Conservation (phyloP, 2,329 filamentous ascomycete genomes). For the Verticillium nonalfalfae region DNA sequence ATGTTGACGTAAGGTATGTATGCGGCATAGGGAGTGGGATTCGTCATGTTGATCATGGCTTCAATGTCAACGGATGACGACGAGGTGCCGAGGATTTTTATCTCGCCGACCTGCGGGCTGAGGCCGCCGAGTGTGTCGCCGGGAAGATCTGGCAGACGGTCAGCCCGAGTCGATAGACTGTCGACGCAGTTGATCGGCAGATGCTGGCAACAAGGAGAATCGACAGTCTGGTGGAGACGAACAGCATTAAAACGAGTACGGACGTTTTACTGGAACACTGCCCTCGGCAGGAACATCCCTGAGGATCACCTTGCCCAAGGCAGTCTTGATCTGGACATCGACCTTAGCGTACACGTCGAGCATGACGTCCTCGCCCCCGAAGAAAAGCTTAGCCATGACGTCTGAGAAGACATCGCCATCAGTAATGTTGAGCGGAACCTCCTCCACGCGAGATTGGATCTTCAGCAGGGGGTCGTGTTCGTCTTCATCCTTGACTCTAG, state of each 20-base stretch:
- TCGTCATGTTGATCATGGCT: constrained; percentile 75
- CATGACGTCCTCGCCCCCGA: constrained; percentile 62
- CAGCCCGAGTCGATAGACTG: constrained; percentile 17
- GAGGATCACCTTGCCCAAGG: constrained; percentile 73
- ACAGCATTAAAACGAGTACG: constrained; percentile 54
- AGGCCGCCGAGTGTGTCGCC: constrained; percentile 41
- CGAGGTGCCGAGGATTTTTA: constrained; percentile 69
- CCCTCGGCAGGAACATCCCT: constrained; percentile 83
- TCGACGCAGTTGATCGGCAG: not conserved
- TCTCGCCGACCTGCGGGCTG: constrained; percentile 60
- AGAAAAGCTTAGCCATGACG: constrained; percentile 74
- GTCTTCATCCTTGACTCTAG: constrained; percentile 51
- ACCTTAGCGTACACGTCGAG: constrained; percentile 74
- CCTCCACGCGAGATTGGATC: constrained; percentile 68
- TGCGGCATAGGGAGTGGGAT: constrained; percentile 83
- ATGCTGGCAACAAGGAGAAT: not conserved
- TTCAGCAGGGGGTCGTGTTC: constrained; percentile 57
- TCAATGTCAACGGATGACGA: constrained; percentile 63
- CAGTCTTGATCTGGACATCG: constrained; percentile 75
- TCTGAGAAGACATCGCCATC: constrained; percentile 73
- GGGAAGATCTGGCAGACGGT: constrained; percentile 47
- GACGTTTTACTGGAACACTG: constrained; percentile 87
- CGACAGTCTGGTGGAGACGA: constrained; percentile 21
- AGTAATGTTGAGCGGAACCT: constrained; percentile 78
- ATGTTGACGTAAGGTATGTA: constrained; percentile 75